Base-by-base conservation (phyloP, 2,329 filamentous ascomycete genomes). In the Clarireedia monteithiana region DNA sequence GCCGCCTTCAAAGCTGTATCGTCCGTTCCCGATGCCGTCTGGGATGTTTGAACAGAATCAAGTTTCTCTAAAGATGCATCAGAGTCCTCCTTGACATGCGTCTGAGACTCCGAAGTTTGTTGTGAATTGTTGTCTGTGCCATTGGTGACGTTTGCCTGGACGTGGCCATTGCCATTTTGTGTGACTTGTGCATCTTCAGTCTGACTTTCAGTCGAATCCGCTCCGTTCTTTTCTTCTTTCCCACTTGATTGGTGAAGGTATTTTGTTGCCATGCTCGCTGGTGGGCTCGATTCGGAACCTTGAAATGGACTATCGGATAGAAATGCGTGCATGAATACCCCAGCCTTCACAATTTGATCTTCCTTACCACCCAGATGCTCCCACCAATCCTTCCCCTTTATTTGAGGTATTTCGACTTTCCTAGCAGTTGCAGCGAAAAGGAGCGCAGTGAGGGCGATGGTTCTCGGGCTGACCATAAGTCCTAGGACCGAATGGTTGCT, bases 371-470 rank as follows among this genome's bases (percentile, higher is more conserved):
- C 82, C 52, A 96, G 74, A 55, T 82, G 79, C 58, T 85, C 85
- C 92, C 92, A 99, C 94, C 94, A 99, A 0, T 91, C 80, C 63
- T 83, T 79, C 39, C 88, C 89, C 51, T 84, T 75, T 44, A 86
- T 76, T 63, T 95, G 89, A 61, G 77, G 75, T 55, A 97, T 85
- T n/a, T 78, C 80, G 36, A 90, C 78, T 38, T 82, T 78, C 34
- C 84, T 87, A 65, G 91, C 85, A 45, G 84, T 83, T 57, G 89
- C 88, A 5, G 89, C 89, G 58, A 92, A 94, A 72, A 95, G 96
- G 26, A 99, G 81, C 17, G 91, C 86, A 26, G 84, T 86, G 34
- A 92, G 87, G 15, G 92, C 91, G 53, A 97, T 88, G 40, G 90
- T 89, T 42, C 84, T 82, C 15, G 90, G 83, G 20, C 84, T 83